These are phyloP conservation scores for Cryphonectria nitschkei DNA, from an alignment of 2,329 filamentous ascomycete genomes.

Conservation along the genomic window DNA sequence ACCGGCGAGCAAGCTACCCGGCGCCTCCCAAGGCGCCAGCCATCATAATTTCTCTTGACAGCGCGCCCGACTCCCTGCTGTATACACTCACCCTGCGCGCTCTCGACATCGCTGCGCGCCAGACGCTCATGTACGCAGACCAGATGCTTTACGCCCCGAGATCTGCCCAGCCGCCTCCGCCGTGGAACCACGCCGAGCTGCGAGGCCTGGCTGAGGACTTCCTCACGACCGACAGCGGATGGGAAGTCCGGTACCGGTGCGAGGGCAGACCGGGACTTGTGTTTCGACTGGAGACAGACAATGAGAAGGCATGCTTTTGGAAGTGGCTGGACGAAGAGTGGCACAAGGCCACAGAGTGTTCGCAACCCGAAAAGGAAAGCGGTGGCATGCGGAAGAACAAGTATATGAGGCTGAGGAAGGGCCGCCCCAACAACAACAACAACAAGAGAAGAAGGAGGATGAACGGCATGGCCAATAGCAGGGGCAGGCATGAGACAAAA, in stretches of 20 bases:
- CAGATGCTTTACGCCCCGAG: not conserved
- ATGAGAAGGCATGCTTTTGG: not conserved
- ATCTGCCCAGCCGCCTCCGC: not conserved
- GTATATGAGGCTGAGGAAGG: not conserved
- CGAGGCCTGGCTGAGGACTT: not conserved
- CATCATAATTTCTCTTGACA: not conserved
- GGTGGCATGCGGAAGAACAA: not conserved
- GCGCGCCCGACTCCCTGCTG: not conserved
- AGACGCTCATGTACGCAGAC: conserved; percentile 11
- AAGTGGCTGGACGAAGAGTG: conserved; percentile 10
- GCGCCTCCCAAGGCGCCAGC: not conserved
- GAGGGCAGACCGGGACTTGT: conserved; percentile 1
- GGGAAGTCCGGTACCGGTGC: conserved; percentile 6
- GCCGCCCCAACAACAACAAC: not conserved
- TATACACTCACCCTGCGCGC: not conserved
- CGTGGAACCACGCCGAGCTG: not conserved
- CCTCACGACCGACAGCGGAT: conserved; percentile 4
- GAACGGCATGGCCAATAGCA: not conserved
- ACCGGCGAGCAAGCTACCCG: not conserved
- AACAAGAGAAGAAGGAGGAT: not conserved
- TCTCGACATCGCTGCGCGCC: not conserved
- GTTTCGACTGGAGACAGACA: not conserved
- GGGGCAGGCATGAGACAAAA: not conserved
- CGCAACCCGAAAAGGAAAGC: not conserved
- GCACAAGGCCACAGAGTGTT: not conserved